These are phyloP conservation scores for Babesia sp. DNA, from an alignment of 169 alveolate genomes.

Conservation along the genomic window DNA sequence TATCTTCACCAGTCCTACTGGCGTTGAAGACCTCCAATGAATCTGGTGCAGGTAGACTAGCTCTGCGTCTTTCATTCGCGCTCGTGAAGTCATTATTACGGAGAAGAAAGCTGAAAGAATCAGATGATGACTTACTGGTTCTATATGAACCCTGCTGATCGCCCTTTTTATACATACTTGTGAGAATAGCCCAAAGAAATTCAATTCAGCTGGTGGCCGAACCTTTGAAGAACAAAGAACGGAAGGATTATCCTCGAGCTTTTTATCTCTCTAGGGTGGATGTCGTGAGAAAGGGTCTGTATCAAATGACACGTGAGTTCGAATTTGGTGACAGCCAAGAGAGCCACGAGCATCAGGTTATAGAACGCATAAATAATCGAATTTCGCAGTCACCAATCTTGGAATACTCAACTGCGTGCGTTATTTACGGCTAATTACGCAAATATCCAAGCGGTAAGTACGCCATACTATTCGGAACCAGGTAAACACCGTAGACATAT, in stretches of 20 bases:
- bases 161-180: slow-evolving; percentile 1
- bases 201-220: too few species aligned
- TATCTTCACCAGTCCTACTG: neutral
- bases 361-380: neutral
- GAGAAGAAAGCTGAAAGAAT: neutral
- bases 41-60: neutral
- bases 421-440: too few species aligned
- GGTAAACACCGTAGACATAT: too few species aligned
- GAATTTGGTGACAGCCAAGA: neutral
- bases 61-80: neutral
- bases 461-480: too few species aligned
- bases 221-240: too few species aligned
- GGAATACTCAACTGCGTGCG: too few species aligned
- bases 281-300: too few species aligned
- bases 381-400: too few species aligned
- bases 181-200: neutral
- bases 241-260: too few species aligned
- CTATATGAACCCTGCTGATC: neutral
- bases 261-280: too few species aligned
- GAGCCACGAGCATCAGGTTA: neutral
- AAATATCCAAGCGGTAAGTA: too few species aligned
- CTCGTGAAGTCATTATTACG: neutral
- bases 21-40: neutral
- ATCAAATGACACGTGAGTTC: too few species aligned
- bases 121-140: neutral